Evolutionary conservation across 352 stramenopile genomes (phyloP), one percentile per base, ranked within the genome.

Genomic region (Pseudoperonospora humuli): DNA sequence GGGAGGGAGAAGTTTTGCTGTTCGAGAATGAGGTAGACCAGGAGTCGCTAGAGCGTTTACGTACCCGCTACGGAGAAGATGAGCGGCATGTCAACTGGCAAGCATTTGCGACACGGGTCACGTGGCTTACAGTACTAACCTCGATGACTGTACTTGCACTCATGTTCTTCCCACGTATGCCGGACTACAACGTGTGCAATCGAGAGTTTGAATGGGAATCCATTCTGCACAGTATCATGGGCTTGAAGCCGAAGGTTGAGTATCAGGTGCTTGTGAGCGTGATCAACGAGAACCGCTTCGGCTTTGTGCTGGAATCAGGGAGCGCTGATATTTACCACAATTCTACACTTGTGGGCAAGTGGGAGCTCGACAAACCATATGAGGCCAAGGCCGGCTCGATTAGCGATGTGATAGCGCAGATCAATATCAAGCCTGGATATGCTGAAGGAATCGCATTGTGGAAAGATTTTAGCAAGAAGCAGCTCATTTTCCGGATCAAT

Each of bases 171-270:
- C 81, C 81, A 6, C 78, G 81, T 18, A 79, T 89, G 48, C 81
- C 81, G 1, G 78, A 93, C 53, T 93, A 93, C 63, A 87, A 91
- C 39, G 78, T 93, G 14, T 93, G 81, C 71, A 93, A 93, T 31
- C 81, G 80, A 11, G 61, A 91, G 53, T 93, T 93, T 50, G 78
- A 93, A 34, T 93, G 81, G 81, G 76, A 85, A 33, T 93, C 81
- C 7, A 88, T 91, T 50, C 48, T 93, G 10, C 64, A 80, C 40
- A 93, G 81, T 33, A 58, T 93, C 31, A 55, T 67, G 33, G 79
- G 64, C 26, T 37, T 91, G 5, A 64, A 85, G 26, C 81, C 81
- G 0, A 88, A 87, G 49, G 84, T 93, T 35, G 59, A 91, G 45
- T 93, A 93, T 27, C 64, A 93, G 37, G 73, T 93, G 35, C 49